Evolutionary conservation across 2,329 filamentous ascomycete genomes (phyloP).

Genomic region (Gaeumannomyces tritici): DNA sequence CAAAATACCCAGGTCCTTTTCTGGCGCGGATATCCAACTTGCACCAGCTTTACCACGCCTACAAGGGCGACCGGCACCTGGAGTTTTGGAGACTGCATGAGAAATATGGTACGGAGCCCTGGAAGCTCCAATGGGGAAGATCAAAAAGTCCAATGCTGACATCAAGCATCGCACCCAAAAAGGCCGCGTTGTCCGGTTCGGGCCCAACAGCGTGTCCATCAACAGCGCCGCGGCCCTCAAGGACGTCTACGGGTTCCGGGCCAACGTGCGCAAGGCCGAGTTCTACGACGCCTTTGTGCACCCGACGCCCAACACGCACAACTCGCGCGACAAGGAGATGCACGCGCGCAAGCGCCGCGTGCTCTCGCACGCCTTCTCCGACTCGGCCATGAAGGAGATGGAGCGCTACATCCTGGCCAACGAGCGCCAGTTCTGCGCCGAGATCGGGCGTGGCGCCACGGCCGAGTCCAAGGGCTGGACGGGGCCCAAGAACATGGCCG

Average conservation of each 20-base stretch:
- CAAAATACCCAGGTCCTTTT: conserved; percentile 55
- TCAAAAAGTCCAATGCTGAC: no score
- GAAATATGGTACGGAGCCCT: conserved; percentile 58
- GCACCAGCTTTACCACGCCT: conserved; percentile 63
- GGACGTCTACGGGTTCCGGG: conserved; percentile 54
- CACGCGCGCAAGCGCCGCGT: conserved; percentile 65
- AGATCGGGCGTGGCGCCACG: conserved; percentile 33
- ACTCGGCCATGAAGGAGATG: conserved; percentile 56
- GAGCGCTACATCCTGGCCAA: conserved; percentile 58
- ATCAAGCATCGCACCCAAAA: not conserved
- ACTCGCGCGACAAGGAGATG: conserved; percentile 55
- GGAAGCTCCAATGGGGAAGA: no score
- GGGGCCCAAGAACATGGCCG: conserved; percentile 48
- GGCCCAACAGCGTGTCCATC: conserved; percentile 68
- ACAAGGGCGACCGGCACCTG: conserved; percentile 64
- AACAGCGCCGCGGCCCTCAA: conserved; percentile 62
- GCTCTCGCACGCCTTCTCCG: conserved; percentile 62
- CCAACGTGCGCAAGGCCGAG: conserved; percentile 57
- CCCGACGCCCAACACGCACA: conserved; percentile 64
- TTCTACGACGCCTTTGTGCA: conserved; percentile 69
- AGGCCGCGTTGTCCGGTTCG: conserved; percentile 65
- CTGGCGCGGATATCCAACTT: conserved; percentile 54
- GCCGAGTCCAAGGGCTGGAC: conserved; percentile 47
- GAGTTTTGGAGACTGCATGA: conserved; percentile 63
- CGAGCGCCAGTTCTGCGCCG: conserved; percentile 55